Base-by-base conservation (phyloP, 805 yeast species). In the Metschnikowia matae region DNA sequence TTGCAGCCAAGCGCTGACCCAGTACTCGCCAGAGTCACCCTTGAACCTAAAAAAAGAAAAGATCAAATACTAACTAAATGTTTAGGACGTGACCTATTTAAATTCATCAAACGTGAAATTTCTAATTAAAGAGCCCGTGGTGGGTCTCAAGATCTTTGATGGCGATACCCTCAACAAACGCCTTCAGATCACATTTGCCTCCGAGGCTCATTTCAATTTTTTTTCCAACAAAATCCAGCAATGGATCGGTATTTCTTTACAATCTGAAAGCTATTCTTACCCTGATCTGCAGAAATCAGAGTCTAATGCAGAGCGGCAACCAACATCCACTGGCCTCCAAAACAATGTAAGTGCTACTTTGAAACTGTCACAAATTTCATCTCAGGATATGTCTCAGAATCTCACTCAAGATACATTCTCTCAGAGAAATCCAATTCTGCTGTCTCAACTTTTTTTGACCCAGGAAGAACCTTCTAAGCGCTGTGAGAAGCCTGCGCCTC, bases 81-180 rank as follows among this genome's bases (percentile, higher is more conserved):
- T 6, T 20, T 35, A 58, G 61, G 61, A 58, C 36, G 33, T 44
- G 2, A 57, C 55, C 3, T 44, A 48, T 45, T 48, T 58, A 36
- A 50, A 52, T 8, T 38, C 48, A 1, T n/a, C 48, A 3, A 58
- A 53, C 33, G 61, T 56, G 23, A 47, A 53, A 33, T 58, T 58
- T 36, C 46, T 58, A 26, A 42, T 51, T 18, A 56, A 56, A 29
- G 55, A 51, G 36, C 59, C 60, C 11, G 57, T 53, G 6, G 53
- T 58, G 29, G 61, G 61, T 1, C 46, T 58, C 26, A 58, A 58
- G 42, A 38, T 56, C 5, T 58, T 56, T 40, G 57, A 58, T 17
- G 60, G 57, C 0, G 60, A 58, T 7, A 47, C 33, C n/a, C 54
- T 58, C 18, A 42, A 51, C 26, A 58, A 58, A 26, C 46, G 61